These are phyloP conservation scores for Seiridium cupressi DNA, from an alignment of 2,329 filamentous ascomycete species.

Conservation along the genomic window DNA sequence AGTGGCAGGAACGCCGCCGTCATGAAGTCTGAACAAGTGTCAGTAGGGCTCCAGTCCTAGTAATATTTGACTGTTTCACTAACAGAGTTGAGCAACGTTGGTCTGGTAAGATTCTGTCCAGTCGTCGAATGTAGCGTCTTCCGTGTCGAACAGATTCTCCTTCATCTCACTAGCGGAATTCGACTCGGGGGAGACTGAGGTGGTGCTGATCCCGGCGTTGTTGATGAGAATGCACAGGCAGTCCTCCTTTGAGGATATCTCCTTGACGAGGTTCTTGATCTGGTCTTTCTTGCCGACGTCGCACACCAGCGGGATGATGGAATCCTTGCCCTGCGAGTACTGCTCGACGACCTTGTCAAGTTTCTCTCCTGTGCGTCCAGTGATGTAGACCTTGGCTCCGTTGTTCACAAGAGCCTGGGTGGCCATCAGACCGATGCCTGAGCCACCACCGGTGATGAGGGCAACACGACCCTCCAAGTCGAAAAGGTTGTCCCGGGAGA, in stretches of 20 bases:
- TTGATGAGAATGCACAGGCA: slow-evolving; percentile 66
- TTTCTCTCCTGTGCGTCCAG: slow-evolving; percentile 62
- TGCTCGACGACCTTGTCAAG: slow-evolving; percentile 58
- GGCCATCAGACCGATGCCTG: slow-evolving; percentile 69
- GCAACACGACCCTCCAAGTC: slow-evolving; percentile 41
- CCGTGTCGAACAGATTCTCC: slow-evolving; percentile 65
- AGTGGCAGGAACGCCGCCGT: slow-evolving; percentile 62
- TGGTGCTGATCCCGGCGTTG: slow-evolving; percentile 64
- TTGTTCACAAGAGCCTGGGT: slow-evolving; percentile 65
- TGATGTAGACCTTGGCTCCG: slow-evolving; percentile 70
- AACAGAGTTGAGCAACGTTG: slow-evolving; percentile 68
- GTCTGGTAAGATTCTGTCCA: slow-evolving; percentile 74
- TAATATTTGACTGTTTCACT: background rate
- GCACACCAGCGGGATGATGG: slow-evolving; percentile 58
- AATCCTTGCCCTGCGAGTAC: slow-evolving; percentile 50
- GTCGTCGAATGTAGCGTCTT: slow-evolving; percentile 57
- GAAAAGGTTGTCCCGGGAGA: slow-evolving; percentile 38
- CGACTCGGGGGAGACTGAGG: slow-evolving; percentile 51
- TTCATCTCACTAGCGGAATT: slow-evolving; percentile 50
- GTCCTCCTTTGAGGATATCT: slow-evolving; percentile 52
- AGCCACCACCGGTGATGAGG: slow-evolving; percentile 49
- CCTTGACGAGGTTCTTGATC: slow-evolving; percentile 54
- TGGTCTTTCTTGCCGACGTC: slow-evolving; percentile 64
- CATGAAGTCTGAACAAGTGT: slow-evolving; percentile 41
- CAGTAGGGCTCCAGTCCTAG: background rate